Evolutionary conservation across 495 filamentous ascomycete genomes (phyloP).

Genomic region (Xanthoparmelia taractica): DNA sequence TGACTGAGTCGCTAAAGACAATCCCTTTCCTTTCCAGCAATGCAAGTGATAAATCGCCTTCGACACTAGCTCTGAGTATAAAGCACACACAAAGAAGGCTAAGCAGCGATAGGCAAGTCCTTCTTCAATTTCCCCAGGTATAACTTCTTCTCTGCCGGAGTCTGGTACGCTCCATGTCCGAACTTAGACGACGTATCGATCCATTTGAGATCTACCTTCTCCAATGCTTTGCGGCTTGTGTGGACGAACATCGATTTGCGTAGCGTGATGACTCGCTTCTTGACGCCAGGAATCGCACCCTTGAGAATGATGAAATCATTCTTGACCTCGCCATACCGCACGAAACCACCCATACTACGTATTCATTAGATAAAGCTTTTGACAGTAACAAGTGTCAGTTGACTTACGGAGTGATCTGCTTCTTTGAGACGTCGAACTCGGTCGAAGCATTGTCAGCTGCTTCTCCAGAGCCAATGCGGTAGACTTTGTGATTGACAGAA

Average conservation of each 20-base stretch:
- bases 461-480: conserved; percentile 88
- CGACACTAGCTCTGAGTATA: conserved; percentile 2
- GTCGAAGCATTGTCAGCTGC: conserved; percentile 88
- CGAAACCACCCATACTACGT: conserved; percentile 90
- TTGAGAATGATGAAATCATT: conserved; percentile 99
- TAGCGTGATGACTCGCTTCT: conserved; percentile 99
- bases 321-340: conserved; percentile 97
- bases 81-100: conserved; percentile 32
- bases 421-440: conserved; percentile 96
- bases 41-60: conserved; percentile 7
- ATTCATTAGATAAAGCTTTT: conserved; percentile 30
- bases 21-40: conserved; percentile 1
- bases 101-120: conserved; percentile 70
- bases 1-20: not conserved
- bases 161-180: conserved; percentile 99
- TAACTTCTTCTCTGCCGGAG: conserved; percentile 89
- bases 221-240: conserved; percentile 85
- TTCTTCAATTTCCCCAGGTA: conserved; percentile 99
- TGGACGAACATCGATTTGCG: conserved; percentile 99
- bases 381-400: not conserved
- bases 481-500: conserved; percentile 99
- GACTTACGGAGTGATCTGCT: conserved; percentile 97
- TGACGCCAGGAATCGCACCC: conserved; percentile 93
- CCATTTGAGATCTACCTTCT: conserved; percentile 99
- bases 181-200: conserved; percentile 99